Conservation (phyloP, 768 basidiomycete species). For the Porpolomopsis calyptriformis region DNA sequence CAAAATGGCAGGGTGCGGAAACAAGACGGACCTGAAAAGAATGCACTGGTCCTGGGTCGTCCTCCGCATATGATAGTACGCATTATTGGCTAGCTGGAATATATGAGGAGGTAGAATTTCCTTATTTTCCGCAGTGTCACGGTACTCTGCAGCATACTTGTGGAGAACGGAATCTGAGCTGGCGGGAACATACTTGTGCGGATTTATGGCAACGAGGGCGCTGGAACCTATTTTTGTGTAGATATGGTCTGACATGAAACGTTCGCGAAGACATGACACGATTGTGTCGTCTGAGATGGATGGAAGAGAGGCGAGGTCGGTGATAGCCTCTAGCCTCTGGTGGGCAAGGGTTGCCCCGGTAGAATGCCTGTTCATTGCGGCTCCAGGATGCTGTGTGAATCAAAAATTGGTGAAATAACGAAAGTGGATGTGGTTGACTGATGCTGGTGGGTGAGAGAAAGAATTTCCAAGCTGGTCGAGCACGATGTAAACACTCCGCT, state of each 20-base stretch:
- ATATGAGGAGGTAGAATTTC: conserved; percentile 70
- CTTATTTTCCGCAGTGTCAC: conserved; percentile 58
- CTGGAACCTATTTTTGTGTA: conserved; percentile 69
- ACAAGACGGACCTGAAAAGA: conserved; percentile 57
- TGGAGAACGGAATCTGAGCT: conserved; percentile 79
- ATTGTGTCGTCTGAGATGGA: conserved; percentile 74
- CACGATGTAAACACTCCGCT: no score
- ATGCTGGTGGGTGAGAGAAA: no score
- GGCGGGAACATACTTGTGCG: conserved; percentile 78
- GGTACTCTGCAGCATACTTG: conserved; percentile 80
- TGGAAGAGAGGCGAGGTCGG: conserved; percentile 58
- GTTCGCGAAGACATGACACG: conserved; percentile 74
- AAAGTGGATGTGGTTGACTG: no score
- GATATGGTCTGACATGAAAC: conserved; percentile 75
- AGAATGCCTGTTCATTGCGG: conserved; percentile 13
- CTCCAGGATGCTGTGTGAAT: no score
- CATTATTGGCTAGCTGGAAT: conserved; percentile 82
- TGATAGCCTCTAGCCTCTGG: conserved; percentile 62
- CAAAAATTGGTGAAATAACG: no score
- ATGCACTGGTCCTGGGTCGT: conserved; percentile 91
- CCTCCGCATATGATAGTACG: conserved; percentile 92
- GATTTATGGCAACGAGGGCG: conserved; percentile 78
- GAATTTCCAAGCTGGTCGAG: no score
- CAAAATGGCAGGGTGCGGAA: not conserved
- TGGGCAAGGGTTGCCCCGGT: conserved; percentile 35